Percentiles rank a stretch among this genome's conserved stretches.
Conservation (phyloP, 805 yeast species). For the Myxozyma mucilagina region DNA sequence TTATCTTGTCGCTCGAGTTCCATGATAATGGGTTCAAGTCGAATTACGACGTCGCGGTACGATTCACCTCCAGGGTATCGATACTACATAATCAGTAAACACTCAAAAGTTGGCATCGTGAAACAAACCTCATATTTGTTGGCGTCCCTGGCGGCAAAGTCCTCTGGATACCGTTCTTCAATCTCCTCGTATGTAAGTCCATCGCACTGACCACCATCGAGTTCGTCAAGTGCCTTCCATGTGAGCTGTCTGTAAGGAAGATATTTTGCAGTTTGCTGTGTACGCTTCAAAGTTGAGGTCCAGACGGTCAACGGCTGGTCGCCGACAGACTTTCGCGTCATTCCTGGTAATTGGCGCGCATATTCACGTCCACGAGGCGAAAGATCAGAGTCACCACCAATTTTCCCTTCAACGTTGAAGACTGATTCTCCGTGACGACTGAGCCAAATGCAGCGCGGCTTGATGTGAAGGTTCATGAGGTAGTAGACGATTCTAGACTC, state of each 20-base stretch:
- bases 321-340: constrained; percentile 63
- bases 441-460: constrained; percentile 89
- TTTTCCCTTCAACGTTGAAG: constrained; percentile 88
- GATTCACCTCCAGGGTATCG: constrained; percentile 97
- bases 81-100: constrained; percentile 44
- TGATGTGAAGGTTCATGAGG: constrained; percentile 91
- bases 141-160: constrained; percentile 92
- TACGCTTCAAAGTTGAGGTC: constrained; percentile 90
- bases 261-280: constrained; percentile 86
- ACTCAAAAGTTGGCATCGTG: constrained; percentile 5
- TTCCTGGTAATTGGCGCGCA: constrained; percentile 74
- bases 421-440: constrained; percentile 95
- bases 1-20: constrained; percentile 97
- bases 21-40: constrained; percentile 97
- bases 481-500: constrained; percentile 93
- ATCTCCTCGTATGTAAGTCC: constrained; percentile 96
- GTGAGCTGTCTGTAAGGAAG: constrained; percentile 79
- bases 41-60: constrained; percentile 89
- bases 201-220: constrained; percentile 97
- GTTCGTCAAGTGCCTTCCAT: constrained; percentile 97
- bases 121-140: constrained; percentile 69
- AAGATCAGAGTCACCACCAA: constrained; percentile 91
- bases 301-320: constrained; percentile 75
- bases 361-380: constrained; percentile 83
- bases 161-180: constrained; percentile 82